Base-by-base conservation (phyloP, 805 yeast species). In the Ogataea dorogensis region DNA sequence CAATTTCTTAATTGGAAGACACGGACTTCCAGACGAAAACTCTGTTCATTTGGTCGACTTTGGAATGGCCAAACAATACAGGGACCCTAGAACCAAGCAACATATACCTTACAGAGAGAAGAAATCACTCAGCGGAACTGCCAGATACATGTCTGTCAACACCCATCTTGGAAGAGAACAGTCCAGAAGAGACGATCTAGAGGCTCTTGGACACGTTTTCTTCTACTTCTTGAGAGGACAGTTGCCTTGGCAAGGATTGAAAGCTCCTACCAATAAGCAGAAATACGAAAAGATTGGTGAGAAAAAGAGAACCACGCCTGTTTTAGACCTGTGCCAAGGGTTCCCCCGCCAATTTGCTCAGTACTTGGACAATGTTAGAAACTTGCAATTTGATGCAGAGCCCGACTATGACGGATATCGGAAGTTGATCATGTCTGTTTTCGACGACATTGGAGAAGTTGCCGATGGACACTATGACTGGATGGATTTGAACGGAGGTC, bases 151-250 rank as follows among this genome's bases (percentile, higher is more conserved):
- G 97, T 83, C 95, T 19, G 89, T 93, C 49, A 93, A 93, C 67
- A 93, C 98, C 7, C 98, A 93, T 64, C 68, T 93, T 53, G 98
- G 98, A 31, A 79, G 97, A 54, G 98, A 93, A 63, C 98, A 93
- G 68, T 80, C 86, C 54, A 81, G 98, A 59, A 75, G 98, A 54
- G 98, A 93, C 58, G 98, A 93, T 64, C 74, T 93, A 56, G 98
- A 93, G 67, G 86, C 95, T 38, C 71, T 93, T 56, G 98, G 97
- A 21, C 97, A 93, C 62, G 98, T 93, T 7, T 87, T 93, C 56
- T 85, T 93, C 70, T 93, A 93, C 65, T 93, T 93, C 63, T 64
- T 91, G 48, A 77, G 95, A 52, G 98, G 98, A 29, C 86, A 86
- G 41, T 70, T 93, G 55, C 98, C 98, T 44, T 93, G 98, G 98